Percentiles rank a stretch among this genome's conserved stretches.
Conservation (phyloP, 2,329 filamentous ascomycete species). For the Corinectria fuckeliana region DNA sequence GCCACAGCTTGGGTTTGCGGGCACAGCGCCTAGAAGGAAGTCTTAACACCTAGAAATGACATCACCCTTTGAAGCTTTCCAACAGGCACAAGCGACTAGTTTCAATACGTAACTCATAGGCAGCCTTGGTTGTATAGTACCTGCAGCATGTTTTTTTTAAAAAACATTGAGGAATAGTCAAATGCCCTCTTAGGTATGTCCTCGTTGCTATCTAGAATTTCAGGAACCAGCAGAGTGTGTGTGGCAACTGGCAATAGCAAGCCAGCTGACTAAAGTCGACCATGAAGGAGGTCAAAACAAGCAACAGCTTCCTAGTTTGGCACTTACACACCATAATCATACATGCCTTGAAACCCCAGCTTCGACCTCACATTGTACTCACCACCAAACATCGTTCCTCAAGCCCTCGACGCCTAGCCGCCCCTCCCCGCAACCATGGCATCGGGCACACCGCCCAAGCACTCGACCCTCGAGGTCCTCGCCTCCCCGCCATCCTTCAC, state of each 20-base stretch:
- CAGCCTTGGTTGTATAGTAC: no score
- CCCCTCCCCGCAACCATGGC: slow-evolving; percentile 27
- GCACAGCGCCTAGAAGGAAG: not conserved
- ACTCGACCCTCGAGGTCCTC: slow-evolving; percentile 53
- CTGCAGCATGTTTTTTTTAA: no score
- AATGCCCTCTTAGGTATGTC: not conserved
- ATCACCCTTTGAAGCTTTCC: not conserved
- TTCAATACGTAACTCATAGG: no score
- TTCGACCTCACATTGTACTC: not conserved
- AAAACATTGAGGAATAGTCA: no score
- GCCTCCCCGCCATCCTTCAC: slow-evolving; percentile 62
- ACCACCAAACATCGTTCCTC: not conserved
- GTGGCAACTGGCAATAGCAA: not conserved
- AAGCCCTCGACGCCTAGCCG: not conserved
- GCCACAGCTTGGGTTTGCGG: not conserved
- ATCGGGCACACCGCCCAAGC: slow-evolving; percentile 24
- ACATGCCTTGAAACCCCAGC: not conserved
- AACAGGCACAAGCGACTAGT: no score
- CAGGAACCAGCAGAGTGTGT: not conserved
- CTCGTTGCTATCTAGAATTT: not conserved
- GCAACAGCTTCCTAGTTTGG: not conserved
- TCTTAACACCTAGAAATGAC: not conserved
- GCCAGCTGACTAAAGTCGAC: slow-evolving; percentile 18
- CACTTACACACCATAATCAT: not conserved
- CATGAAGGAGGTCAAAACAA: not conserved